These are phyloP conservation scores for Leishmania mexicana DNA, from an alignment of 208 protist genomes.

Conservation along the genomic window DNA sequence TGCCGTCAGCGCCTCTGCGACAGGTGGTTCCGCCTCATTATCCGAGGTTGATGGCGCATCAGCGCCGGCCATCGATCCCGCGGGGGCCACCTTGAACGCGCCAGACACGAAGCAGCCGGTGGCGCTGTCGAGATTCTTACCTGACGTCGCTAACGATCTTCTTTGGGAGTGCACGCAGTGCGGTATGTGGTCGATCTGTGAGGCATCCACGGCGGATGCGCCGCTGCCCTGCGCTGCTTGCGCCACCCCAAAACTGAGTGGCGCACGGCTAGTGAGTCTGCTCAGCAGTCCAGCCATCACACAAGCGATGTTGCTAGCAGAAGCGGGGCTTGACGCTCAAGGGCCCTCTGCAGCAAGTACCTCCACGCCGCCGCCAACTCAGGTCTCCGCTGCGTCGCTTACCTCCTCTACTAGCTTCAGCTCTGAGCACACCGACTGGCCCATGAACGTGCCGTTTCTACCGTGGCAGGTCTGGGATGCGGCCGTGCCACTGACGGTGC, in stretches of 20 bases:
- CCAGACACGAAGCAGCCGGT: neutral
- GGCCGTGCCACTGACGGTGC: constrained; percentile 55
- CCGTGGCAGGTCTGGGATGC: constrained; percentile 92
- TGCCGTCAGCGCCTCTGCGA: neutral
- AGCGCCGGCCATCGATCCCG: neutral
- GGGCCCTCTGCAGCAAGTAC: neutral
- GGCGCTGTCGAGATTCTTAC: no score
- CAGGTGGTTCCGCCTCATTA: neutral
- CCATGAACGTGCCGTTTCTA: constrained; percentile 84
- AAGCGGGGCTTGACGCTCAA: constrained; percentile 3
- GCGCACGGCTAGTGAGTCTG: constrained; percentile 35
- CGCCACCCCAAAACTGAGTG: constrained; percentile 53
- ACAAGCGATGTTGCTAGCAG: constrained; percentile 9
- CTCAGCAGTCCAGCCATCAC: constrained; percentile 32
- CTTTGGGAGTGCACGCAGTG: constrained; percentile 90
- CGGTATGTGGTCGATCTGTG: constrained; percentile 60
- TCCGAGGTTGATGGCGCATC: neutral
- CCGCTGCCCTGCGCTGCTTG: constrained; percentile 55
- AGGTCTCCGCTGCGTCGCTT: neutral
- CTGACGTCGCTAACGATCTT: constrained; percentile 39
- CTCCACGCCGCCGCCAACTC: neutral
- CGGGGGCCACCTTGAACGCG: neutral
- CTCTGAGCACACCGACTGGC: constrained; percentile 64
- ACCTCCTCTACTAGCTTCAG: constrained; percentile 19
- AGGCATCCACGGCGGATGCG: constrained; percentile 26